Base-by-base conservation (phyloP, 1,284 basidiomycete genomes). In the Tilletia horrida region DNA sequence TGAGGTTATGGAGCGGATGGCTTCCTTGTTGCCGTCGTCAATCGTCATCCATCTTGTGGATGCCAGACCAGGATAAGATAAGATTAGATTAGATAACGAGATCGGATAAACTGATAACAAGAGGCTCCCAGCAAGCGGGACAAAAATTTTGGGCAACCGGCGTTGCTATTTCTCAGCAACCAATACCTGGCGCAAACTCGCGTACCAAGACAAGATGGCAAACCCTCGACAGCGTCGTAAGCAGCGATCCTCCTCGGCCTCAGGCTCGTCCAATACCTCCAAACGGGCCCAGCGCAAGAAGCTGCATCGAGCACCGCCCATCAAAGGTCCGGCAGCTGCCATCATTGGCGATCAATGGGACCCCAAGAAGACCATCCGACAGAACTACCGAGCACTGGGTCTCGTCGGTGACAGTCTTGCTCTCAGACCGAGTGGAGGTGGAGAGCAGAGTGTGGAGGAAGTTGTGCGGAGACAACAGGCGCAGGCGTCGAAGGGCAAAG, bases 191-290 rank as follows among this genome's bases (percentile, higher is more conserved):
- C n/a, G 7, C 35, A 44, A 14, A 27, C 9, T 27, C 44, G 44
- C 16, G 9, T 18, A 29, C 45, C 43, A 21, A 7, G 57, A 72
- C 65, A 23, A 47, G 8, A 96, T 97, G 93, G 92, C 90, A 65
- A 96, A 95, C 82, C 93, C 93, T 74, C 88, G 93, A 68, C 93
- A 96, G 83, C 86, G 91, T 70, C 86, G 89, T 71, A 93, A 93
- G 84, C 81, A 86, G 63, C 88, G 89, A 43, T 92, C 91, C 61
- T 87, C 87, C 4, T 63, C 69, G 23, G 65, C 71, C 44, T 68
- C 71, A 27, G 76, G 74, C 25, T 84, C 87, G 9, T 86, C 92
- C 79, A 87, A 84, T 72, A 84, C 88, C 21, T 86, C 92, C 64
- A 88, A 88, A 55, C 88, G 88, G 45, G 88, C 89, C 77, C 87